Conservation (phyloP, 148 eudicot genomes). For the Rhododendron williamsianum region DNA sequence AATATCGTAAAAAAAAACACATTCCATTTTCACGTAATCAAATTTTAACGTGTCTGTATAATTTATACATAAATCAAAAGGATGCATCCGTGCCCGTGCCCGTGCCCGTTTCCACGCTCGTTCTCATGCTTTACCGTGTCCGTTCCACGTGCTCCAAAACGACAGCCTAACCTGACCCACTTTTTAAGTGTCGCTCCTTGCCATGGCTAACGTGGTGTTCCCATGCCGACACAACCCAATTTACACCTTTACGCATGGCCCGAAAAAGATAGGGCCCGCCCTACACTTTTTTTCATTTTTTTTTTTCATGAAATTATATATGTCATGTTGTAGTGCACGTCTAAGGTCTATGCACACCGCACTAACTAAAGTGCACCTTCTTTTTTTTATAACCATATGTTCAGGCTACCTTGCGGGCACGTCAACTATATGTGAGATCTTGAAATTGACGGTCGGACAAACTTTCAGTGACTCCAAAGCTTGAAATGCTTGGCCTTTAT, state of each 20-base stretch:
- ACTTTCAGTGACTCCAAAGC: background rate
- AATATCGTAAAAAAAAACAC: background rate
- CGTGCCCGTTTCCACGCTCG: background rate
- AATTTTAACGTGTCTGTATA: too few relatives aligned
- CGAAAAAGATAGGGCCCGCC: background rate
- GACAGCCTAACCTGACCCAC: background rate
- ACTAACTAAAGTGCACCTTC: constrained; percentile 12
- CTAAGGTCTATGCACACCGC: constrained; percentile 32
- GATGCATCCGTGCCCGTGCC: too few relatives aligned
- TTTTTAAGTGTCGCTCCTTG: background rate
- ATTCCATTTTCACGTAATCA: background rate
- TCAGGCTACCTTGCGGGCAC: background rate
- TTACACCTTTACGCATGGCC: background rate
- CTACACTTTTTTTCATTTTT: background rate
- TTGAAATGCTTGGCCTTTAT: too few relatives aligned
- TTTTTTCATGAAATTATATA: background rate
- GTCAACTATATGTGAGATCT: too few relatives aligned
- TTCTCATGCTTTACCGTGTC: background rate
- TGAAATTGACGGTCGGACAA: too few relatives aligned
- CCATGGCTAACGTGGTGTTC: background rate
- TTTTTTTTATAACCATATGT: too few relatives aligned
- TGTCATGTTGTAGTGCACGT: background rate
- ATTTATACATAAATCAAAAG: too few relatives aligned
- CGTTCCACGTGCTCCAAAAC: background rate
- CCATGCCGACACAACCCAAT: background rate